These are phyloP conservation scores for Phytophthora pseudosyringae DNA, from an alignment of 352 stramenopile genomes.

Conservation along the genomic window DNA sequence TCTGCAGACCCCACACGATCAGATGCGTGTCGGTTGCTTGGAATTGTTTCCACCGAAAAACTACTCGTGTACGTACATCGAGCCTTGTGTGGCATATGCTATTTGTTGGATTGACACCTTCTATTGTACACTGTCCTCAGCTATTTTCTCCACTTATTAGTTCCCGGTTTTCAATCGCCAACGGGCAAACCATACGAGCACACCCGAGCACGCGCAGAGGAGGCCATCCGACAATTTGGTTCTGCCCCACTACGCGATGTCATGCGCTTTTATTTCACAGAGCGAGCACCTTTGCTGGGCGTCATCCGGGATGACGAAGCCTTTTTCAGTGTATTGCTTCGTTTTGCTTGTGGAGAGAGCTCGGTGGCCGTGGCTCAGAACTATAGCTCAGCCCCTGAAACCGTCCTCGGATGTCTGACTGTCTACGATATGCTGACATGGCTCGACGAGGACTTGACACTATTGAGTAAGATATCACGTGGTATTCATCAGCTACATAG, in stretches of 20 bases:
- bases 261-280: constrained; percentile 34
- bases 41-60: constrained; percentile 47
- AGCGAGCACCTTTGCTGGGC: constrained; percentile 37
- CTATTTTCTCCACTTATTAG: constrained; percentile 44
- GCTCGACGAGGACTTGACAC: constrained; percentile 60
- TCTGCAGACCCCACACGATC: constrained; percentile 1
- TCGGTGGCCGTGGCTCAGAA: constrained; percentile 50
- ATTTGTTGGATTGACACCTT: background rate
- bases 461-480: constrained; percentile 50
- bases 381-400: constrained; percentile 16
- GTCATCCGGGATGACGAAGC: constrained; percentile 48
- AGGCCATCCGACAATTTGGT: constrained; percentile 45
- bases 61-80: constrained; percentile 42
- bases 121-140: constrained; percentile 14
- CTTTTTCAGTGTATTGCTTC: constrained; percentile 65
- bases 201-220: constrained; percentile 47
- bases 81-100: background rate
- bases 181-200: constrained; percentile 43
- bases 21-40: constrained; percentile 27
- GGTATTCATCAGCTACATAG: background rate
- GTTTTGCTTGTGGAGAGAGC: constrained; percentile 52
- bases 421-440: constrained; percentile 58
- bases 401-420: constrained; percentile 50
- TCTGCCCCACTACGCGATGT: constrained; percentile 40
- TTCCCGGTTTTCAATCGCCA: constrained; percentile 18